phyloP scores from a whole-genome alignment of 352 stramenopile species.

The Pythium vanterpoolii region DNA sequence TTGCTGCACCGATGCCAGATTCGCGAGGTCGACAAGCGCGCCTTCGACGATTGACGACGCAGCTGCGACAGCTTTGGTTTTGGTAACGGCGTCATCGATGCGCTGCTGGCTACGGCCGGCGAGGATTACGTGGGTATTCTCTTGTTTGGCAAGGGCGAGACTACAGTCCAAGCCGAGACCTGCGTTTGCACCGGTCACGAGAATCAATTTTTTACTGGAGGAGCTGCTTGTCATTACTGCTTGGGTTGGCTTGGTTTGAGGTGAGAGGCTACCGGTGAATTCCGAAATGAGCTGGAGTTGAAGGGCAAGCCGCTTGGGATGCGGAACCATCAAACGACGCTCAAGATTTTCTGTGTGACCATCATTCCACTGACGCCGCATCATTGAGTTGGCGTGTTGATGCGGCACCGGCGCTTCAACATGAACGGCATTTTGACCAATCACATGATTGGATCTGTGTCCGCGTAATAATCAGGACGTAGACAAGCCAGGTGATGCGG shows the following conservation, averaged over 20 bases:
- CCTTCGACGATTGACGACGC: conserved; percentile 22
- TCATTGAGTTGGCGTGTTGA: neutral
- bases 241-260: neutral
- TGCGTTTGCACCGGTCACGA: conserved; percentile 36
- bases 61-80: conserved; percentile 3
- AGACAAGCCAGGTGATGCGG: too few species aligned
- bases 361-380: neutral
- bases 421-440: neutral
- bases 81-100: conserved; percentile 20
- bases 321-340: neutral
- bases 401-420: neutral
- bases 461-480: too few species aligned
- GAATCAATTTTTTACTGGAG: conserved; percentile 21
- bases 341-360: neutral
- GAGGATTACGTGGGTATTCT: conserved; percentile 29
- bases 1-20: conserved; percentile 24
- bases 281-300: neutral
- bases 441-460: too few species aligned
- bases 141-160: conserved; percentile 22
- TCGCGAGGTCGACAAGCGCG: conserved; percentile 33
- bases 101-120: conserved; percentile 27
- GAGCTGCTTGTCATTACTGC: neutral
- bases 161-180: conserved; percentile 32
- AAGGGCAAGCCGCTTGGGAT: neutral
- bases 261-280: neutral